Evolutionary conservation across 139 green algal genomes (phyloP), one percentile per base, ranked within the genome.

Genomic region (Closterium sp.): DNA sequence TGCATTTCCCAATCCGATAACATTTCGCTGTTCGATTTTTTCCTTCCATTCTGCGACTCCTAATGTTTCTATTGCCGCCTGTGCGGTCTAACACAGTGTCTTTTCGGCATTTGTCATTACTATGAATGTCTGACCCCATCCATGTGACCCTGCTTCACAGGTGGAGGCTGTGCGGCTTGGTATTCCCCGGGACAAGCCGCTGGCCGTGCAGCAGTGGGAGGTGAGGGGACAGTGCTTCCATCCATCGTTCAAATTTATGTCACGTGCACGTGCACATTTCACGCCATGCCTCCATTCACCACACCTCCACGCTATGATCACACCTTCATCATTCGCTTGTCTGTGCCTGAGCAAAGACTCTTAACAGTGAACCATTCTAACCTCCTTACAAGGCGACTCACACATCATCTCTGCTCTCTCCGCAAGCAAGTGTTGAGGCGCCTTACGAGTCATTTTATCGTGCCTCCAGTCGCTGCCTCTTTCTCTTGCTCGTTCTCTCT

Each of bases 141-240:
- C 17, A 79, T 79, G 0, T 79, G 10, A 45, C 38, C 38, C 17
- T 79, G 62, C 19, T 79, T 22, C 62, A 79, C 88, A 94, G 92
- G 92, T 94, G 92, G 92, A 94, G 89, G 89, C 92, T 1, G 92
- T 94, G 5, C 89, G 92, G 22, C 92, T 94, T 0, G 42, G 45
- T 45, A 90, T 92, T n/a, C 85, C 92, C 21, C 21, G 19, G 85
- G 30, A 31, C 70, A 21, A 86, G 27, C 88, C 91, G n/a, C 95
- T 95, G 24, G 97, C 97, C 3, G 97, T 99, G 29, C 97, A 98
- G 95, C 97, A 99, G 89, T 99, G 97, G 97, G 95, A 93, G 38
- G 95, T 95, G 13, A 94, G 86, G 62, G 19, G 17, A 79, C 19
- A 24, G 17, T 24, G 62, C 17, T 5, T 79, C 17, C 62, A 79